Conservation (phyloP, 2,329 filamentous ascomycete species). For the Colletotrichum shisoi region DNA sequence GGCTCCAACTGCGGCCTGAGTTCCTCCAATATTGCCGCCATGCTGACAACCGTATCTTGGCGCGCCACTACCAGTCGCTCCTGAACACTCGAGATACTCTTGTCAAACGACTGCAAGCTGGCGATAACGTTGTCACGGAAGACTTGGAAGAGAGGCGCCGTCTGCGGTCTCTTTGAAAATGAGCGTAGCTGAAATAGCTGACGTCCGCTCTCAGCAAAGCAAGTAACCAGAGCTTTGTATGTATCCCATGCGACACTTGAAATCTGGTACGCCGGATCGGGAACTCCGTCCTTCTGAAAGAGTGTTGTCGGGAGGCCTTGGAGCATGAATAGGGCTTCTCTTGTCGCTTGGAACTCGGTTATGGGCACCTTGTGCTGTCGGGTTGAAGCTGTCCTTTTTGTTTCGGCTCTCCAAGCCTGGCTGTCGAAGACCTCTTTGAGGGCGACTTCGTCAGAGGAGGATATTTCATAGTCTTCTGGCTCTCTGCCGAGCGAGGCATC, state of each 20-base stretch:
- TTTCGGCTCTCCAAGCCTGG: slow-evolving; percentile 56
- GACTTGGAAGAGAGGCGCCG: slow-evolving; percentile 70
- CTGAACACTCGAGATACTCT: slow-evolving; percentile 66
- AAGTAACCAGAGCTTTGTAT: slow-evolving; percentile 57
- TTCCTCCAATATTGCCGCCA: slow-evolving; percentile 68
- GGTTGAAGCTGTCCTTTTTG: slow-evolving; percentile 2
- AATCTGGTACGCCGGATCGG: slow-evolving; percentile 56
- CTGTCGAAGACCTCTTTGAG: slow-evolving; percentile 50
- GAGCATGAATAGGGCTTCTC: slow-evolving; percentile 79
- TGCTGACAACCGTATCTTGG: slow-evolving; percentile 68
- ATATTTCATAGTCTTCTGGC: slow-evolving; percentile 46
- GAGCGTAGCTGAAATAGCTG: slow-evolving; percentile 56
- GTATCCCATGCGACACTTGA: slow-evolving; percentile 59
- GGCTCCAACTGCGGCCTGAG: slow-evolving; percentile 62
- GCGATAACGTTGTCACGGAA: slow-evolving; percentile 71
- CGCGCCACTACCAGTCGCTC: slow-evolving; percentile 63
- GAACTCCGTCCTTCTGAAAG: slow-evolving; percentile 60
- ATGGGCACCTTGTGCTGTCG: slow-evolving; percentile 36
- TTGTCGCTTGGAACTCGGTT: slow-evolving; percentile 36
- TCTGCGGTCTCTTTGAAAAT: slow-evolving; percentile 56
- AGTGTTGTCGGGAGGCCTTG: slow-evolving; percentile 78
- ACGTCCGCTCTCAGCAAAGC: slow-evolving; percentile 58
- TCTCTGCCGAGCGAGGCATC: slow-evolving; percentile 46
- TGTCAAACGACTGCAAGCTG: slow-evolving; percentile 67
- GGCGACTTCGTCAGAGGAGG: slow-evolving; percentile 46